These are phyloP conservation scores for Ophiostoma sp. DNA, from an alignment of 2,329 filamentous ascomycete species.

Conservation along the genomic window DNA sequence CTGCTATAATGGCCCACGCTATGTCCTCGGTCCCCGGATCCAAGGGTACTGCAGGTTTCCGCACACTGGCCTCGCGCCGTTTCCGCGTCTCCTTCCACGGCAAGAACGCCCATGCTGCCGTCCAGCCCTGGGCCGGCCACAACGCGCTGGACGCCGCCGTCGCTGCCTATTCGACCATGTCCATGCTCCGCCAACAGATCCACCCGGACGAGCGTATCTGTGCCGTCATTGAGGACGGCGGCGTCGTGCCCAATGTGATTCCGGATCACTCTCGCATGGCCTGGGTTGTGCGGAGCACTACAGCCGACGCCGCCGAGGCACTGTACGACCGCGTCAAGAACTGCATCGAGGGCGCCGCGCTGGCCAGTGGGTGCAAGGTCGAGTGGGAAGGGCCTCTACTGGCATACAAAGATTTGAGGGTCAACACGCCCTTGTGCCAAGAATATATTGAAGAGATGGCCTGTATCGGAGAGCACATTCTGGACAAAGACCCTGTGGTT, in stretches of 20 bases:
- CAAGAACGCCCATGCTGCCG: conserved; percentile 46
- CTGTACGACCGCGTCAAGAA: conserved; percentile 36
- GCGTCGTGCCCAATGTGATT: conserved; percentile 43
- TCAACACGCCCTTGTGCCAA: conserved; percentile 34
- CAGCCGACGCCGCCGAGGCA: conserved; percentile 36
- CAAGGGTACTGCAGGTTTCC: conserved; percentile 6
- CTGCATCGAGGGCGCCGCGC: conserved; percentile 41
- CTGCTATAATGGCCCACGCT: conserved; percentile 26
- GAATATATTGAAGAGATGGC: conserved; percentile 37
- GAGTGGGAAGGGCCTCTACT: conserved; percentile 34
- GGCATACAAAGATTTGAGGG: conserved; percentile 37
- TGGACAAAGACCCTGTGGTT: conserved; percentile 33
- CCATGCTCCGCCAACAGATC: conserved; percentile 50
- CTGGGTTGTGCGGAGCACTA: conserved; percentile 47
- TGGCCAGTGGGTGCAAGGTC: conserved; percentile 39
- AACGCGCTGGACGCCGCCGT: conserved; percentile 52
- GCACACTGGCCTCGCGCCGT: conserved; percentile 31
- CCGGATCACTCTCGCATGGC: conserved; percentile 42
- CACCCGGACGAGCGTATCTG: conserved; percentile 51
- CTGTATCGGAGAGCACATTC: conserved; percentile 32
- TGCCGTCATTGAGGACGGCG: conserved; percentile 46
- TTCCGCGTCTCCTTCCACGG: conserved; percentile 42
- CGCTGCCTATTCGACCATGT: conserved; percentile 40
- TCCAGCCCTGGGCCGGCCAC: conserved; percentile 47
- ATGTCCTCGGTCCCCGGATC: neutral